These are phyloP conservation scores for Arthrobotrys conoides DNA, from an alignment of 2,329 filamentous ascomycete genomes.

Conservation along the genomic window DNA sequence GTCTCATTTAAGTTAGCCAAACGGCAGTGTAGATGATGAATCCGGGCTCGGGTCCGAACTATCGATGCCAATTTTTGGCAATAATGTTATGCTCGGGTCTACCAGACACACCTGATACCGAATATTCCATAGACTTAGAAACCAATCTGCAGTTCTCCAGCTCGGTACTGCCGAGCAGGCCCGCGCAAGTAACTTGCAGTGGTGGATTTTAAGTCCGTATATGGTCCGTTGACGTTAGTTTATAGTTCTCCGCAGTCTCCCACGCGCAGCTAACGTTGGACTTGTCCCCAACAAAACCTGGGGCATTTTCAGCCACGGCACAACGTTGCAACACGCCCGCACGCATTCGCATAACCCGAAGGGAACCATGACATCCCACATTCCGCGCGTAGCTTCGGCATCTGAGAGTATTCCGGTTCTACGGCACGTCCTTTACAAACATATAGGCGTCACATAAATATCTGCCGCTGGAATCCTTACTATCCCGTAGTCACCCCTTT, in stretches of 20 bases:
- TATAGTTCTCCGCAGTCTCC: too few species aligned
- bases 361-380: not conserved
- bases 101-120: not conserved
- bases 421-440: not conserved
- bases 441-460: conserved; percentile 33
- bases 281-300: not conserved
- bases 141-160: not conserved
- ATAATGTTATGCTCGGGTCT: too few species aligned
- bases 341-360: conserved; percentile 24
- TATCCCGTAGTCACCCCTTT: not conserved
- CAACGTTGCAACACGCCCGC: conserved; percentile 32
- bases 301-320: conserved; percentile 53
- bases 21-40: too few species aligned
- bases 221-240: too few species aligned
- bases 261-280: not conserved
- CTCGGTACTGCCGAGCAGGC: not conserved
- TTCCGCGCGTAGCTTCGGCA: conserved; percentile 33
- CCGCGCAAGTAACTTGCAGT: too few species aligned
- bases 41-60: too few species aligned
- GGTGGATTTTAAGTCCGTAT: too few species aligned
- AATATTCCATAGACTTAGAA: not conserved
- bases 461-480: conserved; percentile 11
- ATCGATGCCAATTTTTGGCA: too few species aligned
- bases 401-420: not conserved
- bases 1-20: too few species aligned